Percentiles rank a stretch among this genome's conserved stretches.
Conservation (phyloP, 192 early-diverging fungal species). For the Gonapodya prolifera region DNA sequence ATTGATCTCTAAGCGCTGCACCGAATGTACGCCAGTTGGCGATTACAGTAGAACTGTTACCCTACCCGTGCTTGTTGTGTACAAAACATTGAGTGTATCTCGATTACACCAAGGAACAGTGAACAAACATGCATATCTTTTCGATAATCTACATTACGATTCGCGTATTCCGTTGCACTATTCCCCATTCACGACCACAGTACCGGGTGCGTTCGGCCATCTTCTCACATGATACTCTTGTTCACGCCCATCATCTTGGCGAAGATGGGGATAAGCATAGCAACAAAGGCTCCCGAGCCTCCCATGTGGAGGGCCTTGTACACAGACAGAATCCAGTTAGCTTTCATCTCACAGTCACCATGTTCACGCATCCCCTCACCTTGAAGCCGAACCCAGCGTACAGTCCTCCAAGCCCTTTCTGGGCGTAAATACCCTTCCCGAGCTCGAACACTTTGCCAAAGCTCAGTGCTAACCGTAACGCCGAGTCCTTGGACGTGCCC, state of each 20-base stretch:
- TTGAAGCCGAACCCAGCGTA: not conserved
- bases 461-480: not conserved
- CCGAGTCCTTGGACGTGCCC: not conserved
- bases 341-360: not conserved
- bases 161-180: too few species aligned
- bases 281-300: conserved; percentile 1
- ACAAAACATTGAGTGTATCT: too few species aligned
- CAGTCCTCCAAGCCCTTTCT: not conserved
- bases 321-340: too few species aligned
- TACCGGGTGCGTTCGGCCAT: too few species aligned
- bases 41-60: too few species aligned
- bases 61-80: too few species aligned
- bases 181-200: too few species aligned
- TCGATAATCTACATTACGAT: too few species aligned
- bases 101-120: too few species aligned
- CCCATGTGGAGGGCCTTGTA: conserved; percentile 5
- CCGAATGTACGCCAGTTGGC: too few species aligned
- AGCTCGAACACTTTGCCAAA: not conserved
- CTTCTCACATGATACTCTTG: not conserved
- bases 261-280: conserved; percentile 4
- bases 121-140: too few species aligned
- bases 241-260: not conserved
- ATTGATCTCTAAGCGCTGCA: too few species aligned
- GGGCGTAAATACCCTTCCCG: not conserved
- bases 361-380: not conserved